Base-by-base conservation (phyloP, 2,329 filamentous ascomycete species). In the Aspergillus tubingensis region DNA sequence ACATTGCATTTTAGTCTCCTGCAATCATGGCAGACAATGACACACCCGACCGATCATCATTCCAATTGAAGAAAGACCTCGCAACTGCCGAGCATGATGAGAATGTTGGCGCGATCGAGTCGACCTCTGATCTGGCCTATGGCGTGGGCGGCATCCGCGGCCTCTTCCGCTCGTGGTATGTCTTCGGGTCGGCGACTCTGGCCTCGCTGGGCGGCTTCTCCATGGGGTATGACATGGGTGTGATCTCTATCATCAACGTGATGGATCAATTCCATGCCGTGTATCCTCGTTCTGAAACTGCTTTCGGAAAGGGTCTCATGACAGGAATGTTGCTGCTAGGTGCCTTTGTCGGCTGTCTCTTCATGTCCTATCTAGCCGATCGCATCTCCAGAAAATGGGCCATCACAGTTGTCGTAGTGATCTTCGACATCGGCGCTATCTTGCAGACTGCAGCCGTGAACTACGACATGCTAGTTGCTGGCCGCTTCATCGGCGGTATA, bases 191-290 rank as follows among this genome's bases (percentile, higher is more conserved):
- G 7, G 77, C 41, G 19, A 21, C 41, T 77, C 70, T 81, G 7
- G 79, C 79, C 0, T 77, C 73, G 8, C 67, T 81, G 36, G 78
- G 74, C 6, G 76, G 77, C 5, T 71, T 77, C 43, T 74, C 76
- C 1, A 79, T 79, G 63, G 77, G 76, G 15, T 79, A 77, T 57
- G 79, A 78, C 57, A 80, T 82, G 64, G 78, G 78, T 21, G 77
- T 81, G 32, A 77, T 79, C 52, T 76, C 70, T 5, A 71, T 82
- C 48, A 79, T 81, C 63, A 73, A 80, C 8, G 75, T 79, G 11
- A 81, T 82, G 77, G 68, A 72, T 0, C 77, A 81, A 53, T 82
- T 83, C 62, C 73, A 79, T 19, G 55, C 70, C 1, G 65, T 63
- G 1, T 81, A 77, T 60, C 75, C 76, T 7, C 63, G 41, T 3